These are phyloP conservation scores for Puccinia brachypodii DNA, from an alignment of 1,284 basidiomycete species.

Conservation along the genomic window DNA sequence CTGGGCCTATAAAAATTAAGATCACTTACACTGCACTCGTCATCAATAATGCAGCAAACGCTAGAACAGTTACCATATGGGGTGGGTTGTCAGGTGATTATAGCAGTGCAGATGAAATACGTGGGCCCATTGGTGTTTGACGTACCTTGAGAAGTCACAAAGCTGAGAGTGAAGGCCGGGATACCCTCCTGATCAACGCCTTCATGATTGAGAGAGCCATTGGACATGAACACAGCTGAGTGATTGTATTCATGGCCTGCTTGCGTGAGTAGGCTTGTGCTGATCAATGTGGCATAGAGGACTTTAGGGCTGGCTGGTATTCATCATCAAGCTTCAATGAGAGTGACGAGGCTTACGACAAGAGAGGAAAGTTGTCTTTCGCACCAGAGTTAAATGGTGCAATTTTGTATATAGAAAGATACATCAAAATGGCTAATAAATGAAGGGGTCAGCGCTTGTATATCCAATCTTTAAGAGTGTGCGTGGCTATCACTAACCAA, in stretches of 20 bases:
- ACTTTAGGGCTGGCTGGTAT: neutral
- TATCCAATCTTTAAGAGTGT: neutral
- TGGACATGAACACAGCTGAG: conserved; percentile 36
- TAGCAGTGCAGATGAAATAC: neutral
- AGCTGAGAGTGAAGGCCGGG: conserved; percentile 34
- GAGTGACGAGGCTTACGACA: conserved; percentile 40
- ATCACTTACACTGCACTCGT: conserved; percentile 46
- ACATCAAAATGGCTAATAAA: conserved; percentile 38
- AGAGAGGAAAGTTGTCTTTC: conserved; percentile 39
- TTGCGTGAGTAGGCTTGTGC: conserved; percentile 34
- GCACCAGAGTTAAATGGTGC: conserved; percentile 27
- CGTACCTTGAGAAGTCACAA: conserved; percentile 47
- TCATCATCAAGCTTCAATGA: neutral
- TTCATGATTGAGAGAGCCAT: conserved; percentile 22
- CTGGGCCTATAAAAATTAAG: neutral
- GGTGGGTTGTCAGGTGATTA: neutral
- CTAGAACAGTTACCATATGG: neutral
- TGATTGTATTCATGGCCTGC: conserved; percentile 37
- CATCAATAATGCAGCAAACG: conserved; percentile 48
- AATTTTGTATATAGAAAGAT: conserved; percentile 48
- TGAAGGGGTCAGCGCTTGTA: neutral
- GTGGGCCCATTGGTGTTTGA: neutral
- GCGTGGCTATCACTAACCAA: neutral
- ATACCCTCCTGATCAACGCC: conserved; percentile 28
- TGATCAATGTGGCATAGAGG: neutral